A percentile compares a stretch with the other conserved stretches of the same genome.
These are phyloP conservation scores for Staphylotrichum longicolle DNA, from an alignment of 495 filamentous ascomycete genomes.

Conservation along the genomic window DNA sequence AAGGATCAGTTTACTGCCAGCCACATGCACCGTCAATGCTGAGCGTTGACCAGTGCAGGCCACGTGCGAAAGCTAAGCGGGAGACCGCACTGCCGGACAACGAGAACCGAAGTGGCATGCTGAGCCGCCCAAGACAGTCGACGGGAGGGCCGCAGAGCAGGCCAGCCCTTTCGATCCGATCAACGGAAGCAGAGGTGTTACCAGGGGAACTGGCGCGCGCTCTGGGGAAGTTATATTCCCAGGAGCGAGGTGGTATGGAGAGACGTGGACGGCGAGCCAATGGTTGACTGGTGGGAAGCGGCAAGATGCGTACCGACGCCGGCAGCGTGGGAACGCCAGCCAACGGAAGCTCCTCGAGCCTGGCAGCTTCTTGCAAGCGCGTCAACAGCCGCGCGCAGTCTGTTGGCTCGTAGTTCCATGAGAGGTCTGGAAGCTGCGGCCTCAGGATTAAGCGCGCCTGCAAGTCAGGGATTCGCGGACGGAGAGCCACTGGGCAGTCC, in stretches of 20 bases:
- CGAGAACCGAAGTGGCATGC: neutral
- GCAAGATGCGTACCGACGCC: constrained; percentile 9
- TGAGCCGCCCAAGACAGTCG: neutral
- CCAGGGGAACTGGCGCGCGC: constrained; percentile 35
- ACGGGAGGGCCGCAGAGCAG: constrained; percentile 14
- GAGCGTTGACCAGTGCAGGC: neutral
- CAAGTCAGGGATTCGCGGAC: constrained; percentile 9
- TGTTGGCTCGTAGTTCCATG: constrained; percentile 17
- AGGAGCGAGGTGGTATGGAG: constrained; percentile 12
- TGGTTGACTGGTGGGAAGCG: constrained; percentile 14
- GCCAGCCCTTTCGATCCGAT: neutral
- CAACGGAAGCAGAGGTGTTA: constrained; percentile 10
- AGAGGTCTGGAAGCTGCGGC: constrained; percentile 14
- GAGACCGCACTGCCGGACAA: neutral
- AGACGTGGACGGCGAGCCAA: constrained; percentile 24
- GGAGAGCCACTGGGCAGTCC: constrained; percentile 16
- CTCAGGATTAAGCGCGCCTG: constrained; percentile 21
- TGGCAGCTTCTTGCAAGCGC: constrained; percentile 27
- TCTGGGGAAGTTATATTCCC: constrained; percentile 25
- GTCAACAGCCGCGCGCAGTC: constrained; percentile 33
- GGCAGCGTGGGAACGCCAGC: constrained; percentile 18
- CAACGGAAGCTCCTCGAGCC: constrained; percentile 24
- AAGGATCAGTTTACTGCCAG: constrained; percentile 4
- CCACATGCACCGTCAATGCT: neutral
- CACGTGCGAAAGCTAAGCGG: neutral